A percentile compares a stretch with the other conserved stretches of the same genome.
Conservation (phyloP, 805 yeast species). For the Metschnikowia continentalis region DNA sequence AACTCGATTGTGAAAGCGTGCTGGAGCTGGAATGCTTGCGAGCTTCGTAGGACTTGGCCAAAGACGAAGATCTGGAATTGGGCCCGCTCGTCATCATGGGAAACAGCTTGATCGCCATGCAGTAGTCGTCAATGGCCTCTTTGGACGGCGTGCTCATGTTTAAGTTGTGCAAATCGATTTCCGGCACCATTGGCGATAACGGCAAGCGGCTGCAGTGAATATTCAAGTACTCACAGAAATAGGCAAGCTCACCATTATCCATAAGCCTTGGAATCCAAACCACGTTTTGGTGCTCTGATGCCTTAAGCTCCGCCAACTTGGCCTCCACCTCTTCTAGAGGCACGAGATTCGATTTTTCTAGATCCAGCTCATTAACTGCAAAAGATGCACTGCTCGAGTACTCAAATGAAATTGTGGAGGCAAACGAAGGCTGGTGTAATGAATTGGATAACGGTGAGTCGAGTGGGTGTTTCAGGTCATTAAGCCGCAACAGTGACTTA, state of each 20-base stretch:
- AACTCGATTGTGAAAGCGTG: constrained; percentile 25
- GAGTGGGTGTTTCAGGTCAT: constrained; percentile 1
- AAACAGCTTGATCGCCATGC: constrained; percentile 13
- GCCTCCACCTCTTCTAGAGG: constrained; percentile 29
- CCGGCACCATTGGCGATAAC: constrained; percentile 24
- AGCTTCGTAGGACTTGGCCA: constrained; percentile 23
- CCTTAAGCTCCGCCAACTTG: constrained; percentile 22
- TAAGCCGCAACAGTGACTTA: not conserved
- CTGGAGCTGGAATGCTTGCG: constrained; percentile 40
- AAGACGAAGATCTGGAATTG: constrained; percentile 10
- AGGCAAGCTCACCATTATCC: constrained; percentile 50
- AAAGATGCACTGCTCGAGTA: constrained; percentile 3
- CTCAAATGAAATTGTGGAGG: constrained; percentile 10
- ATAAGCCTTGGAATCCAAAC: constrained; percentile 63
- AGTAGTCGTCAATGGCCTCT: constrained; percentile 19
- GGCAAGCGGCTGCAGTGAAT: constrained; percentile 60
- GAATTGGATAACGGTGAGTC: not conserved
- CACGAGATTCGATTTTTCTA: constrained; percentile 14
- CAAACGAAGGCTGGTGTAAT: constrained; percentile 11
- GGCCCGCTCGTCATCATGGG: not conserved
- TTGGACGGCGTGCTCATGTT: constrained; percentile 26
- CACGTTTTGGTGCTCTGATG: constrained; percentile 19
- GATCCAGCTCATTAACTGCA: constrained; percentile 3
- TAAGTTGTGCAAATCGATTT: constrained; percentile 16
- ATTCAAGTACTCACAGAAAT: constrained; percentile 57